Conservation (phyloP, 116 monocot species). For the Cymodocea nodosa region DNA sequence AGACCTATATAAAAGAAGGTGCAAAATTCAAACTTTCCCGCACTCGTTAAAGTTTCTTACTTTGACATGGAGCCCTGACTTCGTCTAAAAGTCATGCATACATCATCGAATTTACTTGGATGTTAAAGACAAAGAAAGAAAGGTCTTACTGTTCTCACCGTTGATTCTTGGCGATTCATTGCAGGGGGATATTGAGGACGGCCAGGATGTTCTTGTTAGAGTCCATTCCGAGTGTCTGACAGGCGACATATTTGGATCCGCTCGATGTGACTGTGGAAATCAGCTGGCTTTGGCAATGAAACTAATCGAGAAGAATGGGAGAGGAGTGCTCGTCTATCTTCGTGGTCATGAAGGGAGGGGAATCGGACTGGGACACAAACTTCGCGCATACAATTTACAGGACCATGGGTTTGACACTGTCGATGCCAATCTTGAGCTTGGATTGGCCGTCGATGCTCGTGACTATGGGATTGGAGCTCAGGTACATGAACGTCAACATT, state of each 20-base stretch:
- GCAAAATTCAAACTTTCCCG: no score
- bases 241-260: conserved; percentile 73
- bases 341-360: conserved; percentile 94
- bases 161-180: not conserved
- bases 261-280: conserved; percentile 77
- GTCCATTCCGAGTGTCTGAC: conserved; percentile 89
- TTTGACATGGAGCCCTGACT: no score
- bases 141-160: not conserved
- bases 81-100: no score
- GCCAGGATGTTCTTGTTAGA: conserved; percentile 62
- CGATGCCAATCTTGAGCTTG: conserved; percentile 78
- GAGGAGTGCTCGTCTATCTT: conserved; percentile 84
- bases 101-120: no score
- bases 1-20: no score
- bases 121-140: no score
- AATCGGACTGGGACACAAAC: conserved; percentile 78
- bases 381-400: conserved; percentile 84
- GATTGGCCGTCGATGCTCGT: conserved; percentile 62
- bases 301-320: conserved; percentile 61
- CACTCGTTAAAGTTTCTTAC: no score
- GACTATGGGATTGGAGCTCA: conserved; percentile 90
- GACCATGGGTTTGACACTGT: conserved; percentile 80
- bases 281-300: conserved; percentile 63
- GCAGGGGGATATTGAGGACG: conserved; percentile 74
- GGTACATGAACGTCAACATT: conserved; percentile 22